Evolutionary conservation across 2,329 filamentous ascomycete species (phyloP), one percentile per base, ranked within the genome.

Genomic region (Ramularia endophylla): DNA sequence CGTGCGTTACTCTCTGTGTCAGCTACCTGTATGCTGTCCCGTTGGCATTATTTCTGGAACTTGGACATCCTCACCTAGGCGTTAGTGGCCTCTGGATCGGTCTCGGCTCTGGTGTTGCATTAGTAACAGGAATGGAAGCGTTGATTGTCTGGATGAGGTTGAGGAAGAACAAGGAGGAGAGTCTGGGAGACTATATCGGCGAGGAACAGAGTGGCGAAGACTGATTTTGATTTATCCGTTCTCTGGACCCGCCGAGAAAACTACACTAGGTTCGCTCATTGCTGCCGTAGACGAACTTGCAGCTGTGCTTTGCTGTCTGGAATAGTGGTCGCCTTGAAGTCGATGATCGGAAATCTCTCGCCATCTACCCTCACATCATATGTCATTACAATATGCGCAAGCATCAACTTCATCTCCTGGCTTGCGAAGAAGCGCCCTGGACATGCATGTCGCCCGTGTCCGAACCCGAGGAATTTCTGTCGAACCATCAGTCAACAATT

Each of bases 371-470:
- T 44, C 16, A 55, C 43, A 17, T 71, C 67, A 47, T 70, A 69
- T 19, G 59, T 64, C 0, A 70, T 64, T 31, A 71, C 47, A 3
- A 66, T 54, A 33, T 66, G 54, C 2, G 65, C 63, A 11, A 72
- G 48, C 13, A 71, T 63, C 48, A 70, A 53, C 54, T 72, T 71
- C 55, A 71, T 67, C 58, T 71, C 65, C 46, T 68, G 64, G 17
- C 58, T 57, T 8, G 68, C 68, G 46, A 71, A 70, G 62, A 71
- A 71, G 1, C 68, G 61, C 0, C 68, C 69, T 19, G 50, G 50
- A 35, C 55, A 57, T 5, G 48, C 48, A 40, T 57, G 52, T 9
- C 48, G 35, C 1, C 54, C 54, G 38, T 51, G 45, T 1, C 52
- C 53, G 30, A 56, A 59, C 48, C 48, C 9, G 48, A 41, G 52